Evolutionary conservation across 495 filamentous ascomycete species (phyloP).

Genomic region (Penicillium ucsense): DNA sequence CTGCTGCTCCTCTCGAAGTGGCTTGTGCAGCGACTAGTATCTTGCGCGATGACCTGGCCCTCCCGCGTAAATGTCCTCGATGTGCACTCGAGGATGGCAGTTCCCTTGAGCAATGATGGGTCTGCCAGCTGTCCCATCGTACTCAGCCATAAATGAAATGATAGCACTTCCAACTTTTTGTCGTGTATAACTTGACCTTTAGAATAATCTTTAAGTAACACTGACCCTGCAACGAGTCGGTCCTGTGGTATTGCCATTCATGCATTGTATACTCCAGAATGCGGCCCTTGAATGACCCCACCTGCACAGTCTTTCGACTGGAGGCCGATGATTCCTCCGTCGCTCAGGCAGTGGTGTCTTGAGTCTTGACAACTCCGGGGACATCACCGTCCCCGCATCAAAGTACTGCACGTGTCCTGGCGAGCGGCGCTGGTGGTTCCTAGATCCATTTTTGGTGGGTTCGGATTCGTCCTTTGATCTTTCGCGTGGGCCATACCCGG

Average conservation of each 20-base stretch:
- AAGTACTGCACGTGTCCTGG: conserved; percentile 3
- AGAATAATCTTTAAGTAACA: too few relatives aligned
- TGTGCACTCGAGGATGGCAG: neutral
- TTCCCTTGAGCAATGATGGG: neutral
- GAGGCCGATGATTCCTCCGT: conserved; percentile 7
- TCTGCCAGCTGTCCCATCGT: too few relatives aligned
- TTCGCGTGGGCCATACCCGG: too few relatives aligned
- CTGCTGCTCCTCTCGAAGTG: too few relatives aligned
- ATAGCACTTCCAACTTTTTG: too few relatives aligned
- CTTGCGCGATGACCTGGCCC: neutral
- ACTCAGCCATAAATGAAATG: too few relatives aligned
- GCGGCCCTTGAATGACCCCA: conserved; percentile 15
- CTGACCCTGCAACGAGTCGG: too few relatives aligned
- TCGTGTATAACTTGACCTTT: too few relatives aligned
- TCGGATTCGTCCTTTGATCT: too few relatives aligned
- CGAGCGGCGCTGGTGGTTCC: neutral
- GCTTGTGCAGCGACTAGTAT: neutral
- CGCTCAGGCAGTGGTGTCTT: neutral
- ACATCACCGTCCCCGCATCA: neutral
- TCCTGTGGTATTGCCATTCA: neutral
- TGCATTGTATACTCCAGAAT: conserved; percentile 3
- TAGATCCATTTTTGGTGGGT: too few relatives aligned
- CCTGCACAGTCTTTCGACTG: conserved; percentile 5
- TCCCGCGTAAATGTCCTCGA: neutral
- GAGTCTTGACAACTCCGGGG: conserved; percentile 7